These are phyloP conservation scores for Globisporangium echinulatum DNA, from an alignment of 352 stramenopile species.

Conservation along the genomic window DNA sequence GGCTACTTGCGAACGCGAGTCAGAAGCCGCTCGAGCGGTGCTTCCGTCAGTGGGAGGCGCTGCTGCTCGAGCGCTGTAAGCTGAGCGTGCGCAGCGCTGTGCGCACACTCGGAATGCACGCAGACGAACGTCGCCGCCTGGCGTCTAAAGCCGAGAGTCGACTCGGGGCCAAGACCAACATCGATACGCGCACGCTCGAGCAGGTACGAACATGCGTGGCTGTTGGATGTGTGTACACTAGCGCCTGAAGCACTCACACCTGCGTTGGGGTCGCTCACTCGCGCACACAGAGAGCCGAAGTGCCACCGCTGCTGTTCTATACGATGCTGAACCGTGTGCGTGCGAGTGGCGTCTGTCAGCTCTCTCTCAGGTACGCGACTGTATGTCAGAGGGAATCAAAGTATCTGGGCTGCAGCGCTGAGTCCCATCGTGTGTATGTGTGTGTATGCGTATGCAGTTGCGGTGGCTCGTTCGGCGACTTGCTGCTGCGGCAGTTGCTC, in stretches of 20 bases:
- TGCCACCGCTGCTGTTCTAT: constrained; percentile 67
- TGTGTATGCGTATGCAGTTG: constrained; percentile 8
- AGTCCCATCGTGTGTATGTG: background rate
- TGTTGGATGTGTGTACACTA: background rate
- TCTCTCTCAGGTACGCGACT: constrained; percentile 37
- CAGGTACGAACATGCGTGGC: constrained; percentile 26
- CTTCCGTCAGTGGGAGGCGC: constrained; percentile 52
- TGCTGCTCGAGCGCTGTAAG: constrained; percentile 39
- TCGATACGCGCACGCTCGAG: constrained; percentile 32
- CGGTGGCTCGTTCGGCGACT: constrained; percentile 27
- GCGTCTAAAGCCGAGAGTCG: constrained; percentile 11
- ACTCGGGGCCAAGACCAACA: background rate
- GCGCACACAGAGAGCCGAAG: constrained; percentile 30
- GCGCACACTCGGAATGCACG: background rate
- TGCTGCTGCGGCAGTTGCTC: constrained; percentile 53
- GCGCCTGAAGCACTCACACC: background rate
- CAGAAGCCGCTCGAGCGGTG: constrained; percentile 51
- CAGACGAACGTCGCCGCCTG: constrained; percentile 16
- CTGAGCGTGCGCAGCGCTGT: constrained; percentile 30
- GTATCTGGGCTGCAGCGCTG: background rate
- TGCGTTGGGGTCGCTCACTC: background rate
- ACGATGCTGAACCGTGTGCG: constrained; percentile 65
- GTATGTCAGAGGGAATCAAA: too few relatives aligned
- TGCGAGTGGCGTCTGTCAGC: constrained; percentile 53
- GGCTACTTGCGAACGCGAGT: constrained; percentile 33